Evolutionary conservation across 2,329 filamentous ascomycete species (phyloP), one percentile per base, ranked within the genome.

Genomic region (Rugonectria rugulosa): DNA sequence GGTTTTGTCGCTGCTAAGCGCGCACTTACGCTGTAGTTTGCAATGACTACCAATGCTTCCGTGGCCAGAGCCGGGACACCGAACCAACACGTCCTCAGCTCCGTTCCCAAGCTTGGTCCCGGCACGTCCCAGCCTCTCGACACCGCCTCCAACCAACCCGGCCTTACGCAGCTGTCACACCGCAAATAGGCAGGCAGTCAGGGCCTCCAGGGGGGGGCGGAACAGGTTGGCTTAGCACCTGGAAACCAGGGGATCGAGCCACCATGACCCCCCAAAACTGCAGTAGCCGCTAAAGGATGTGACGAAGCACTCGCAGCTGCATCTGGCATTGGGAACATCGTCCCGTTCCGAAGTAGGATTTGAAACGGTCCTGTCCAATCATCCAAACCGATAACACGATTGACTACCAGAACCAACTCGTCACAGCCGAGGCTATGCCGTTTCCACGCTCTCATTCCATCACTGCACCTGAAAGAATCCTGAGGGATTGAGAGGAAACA

Each of bases 41-140:
- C 14, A 29, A 8, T n/a, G 36, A 31, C 19, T 36, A 38, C 40
- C 37, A 50, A 17, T 38, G 23, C 47, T 34, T 42, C 26, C 43
- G 32, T 38, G 27, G 47, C 37, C 37, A 14, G 20, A 43, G 27
- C 27, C 38, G 21, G 36, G 26, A 26, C 43, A 29, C 40, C 20
- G 19, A 38, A 41, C 34, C 34, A 15, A 38, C 17, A 15, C 34
- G 12, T 19, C n/a, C 15, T 37, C 9, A 10, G 17, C 34, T 38
- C 34, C 6, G n/a, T n/a, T n/a, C n/a, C n/a, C n/a, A n/a, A n/a
- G n/a, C n/a, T n/a, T n/a, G n/a, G n/a, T n/a, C n/a, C n/a, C n/a
- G n/a, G n/a, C n/a, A n/a, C n/a, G n/a, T n/a, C n/a, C n/a, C n/a
- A n/a, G n/a, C n/a, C n/a, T n/a, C n/a, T n/a, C n/a, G 34, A 19